These are phyloP conservation scores for Tolypocladium guangdongense DNA, from an alignment of 2,329 filamentous ascomycete genomes.

Conservation along the genomic window DNA sequence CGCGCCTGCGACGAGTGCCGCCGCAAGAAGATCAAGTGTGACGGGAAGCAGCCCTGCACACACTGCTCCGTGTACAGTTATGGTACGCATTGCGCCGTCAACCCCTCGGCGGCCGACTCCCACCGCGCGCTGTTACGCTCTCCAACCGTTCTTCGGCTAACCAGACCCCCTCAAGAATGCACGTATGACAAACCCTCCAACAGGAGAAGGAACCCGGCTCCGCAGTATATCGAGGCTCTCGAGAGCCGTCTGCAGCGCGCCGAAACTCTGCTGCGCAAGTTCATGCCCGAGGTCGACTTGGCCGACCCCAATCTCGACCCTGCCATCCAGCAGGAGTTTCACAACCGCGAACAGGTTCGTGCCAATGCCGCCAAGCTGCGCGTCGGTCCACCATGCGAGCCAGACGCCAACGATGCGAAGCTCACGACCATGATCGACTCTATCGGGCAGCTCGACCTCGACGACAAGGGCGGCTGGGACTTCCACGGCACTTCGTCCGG, in stretches of 20 bases:
- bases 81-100: conserved; percentile 44
- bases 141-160: not conserved
- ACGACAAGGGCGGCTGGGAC: conserved; percentile 86
- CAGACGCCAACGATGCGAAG: conserved; percentile 53
- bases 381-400: conserved; percentile 17
- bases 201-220: conserved; percentile 76
- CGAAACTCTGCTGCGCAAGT: conserved; percentile 65
- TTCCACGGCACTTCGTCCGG: conserved; percentile 93
- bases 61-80: conserved; percentile 98
- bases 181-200: conserved; percentile 95
- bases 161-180: conserved; percentile 53
- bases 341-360: conserved; percentile 41
- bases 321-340: conserved; percentile 59
- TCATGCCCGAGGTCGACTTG: conserved; percentile 75
- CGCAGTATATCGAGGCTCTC: conserved; percentile 85
- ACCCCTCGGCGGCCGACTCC: not conserved
- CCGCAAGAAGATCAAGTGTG: conserved; percentile 80
- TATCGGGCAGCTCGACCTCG: conserved; percentile 81
- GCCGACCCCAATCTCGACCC: conserved; percentile 77
- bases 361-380: conserved; percentile 32
- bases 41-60: conserved; percentile 80
- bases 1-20: conserved; percentile 75
- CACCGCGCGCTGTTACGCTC: not conserved
- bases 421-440: conserved; percentile 92
- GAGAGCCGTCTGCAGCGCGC: conserved; percentile 75